phyloP scores from a whole-genome alignment of 805 yeast genomes.

The Yamadazyma tumulicola region DNA sequence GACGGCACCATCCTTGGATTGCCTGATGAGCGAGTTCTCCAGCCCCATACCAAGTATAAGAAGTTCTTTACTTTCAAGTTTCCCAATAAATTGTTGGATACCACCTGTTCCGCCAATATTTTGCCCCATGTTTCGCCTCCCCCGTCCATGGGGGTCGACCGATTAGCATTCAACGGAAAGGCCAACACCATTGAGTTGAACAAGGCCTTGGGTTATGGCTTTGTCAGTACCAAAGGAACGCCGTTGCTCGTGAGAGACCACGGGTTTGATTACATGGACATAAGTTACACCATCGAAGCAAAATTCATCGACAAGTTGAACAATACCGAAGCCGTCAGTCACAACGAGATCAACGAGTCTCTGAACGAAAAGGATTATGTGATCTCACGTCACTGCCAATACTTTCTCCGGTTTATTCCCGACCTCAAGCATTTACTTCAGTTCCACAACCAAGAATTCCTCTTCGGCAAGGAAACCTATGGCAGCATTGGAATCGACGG shows the following conservation, averaged over 20 bases:
- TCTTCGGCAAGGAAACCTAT: slow-evolving; percentile 25
- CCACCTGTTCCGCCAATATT: slow-evolving; percentile 45
- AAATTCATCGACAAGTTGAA: slow-evolving; percentile 47
- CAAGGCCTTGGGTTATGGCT: slow-evolving; percentile 53
- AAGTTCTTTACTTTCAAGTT: slow-evolving; percentile 58
- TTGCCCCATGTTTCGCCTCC: slow-evolving; percentile 41
- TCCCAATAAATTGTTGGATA: slow-evolving; percentile 52
- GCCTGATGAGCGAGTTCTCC: slow-evolving; percentile 45
- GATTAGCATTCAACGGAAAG: slow-evolving; percentile 31
- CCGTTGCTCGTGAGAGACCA: slow-evolving; percentile 52
- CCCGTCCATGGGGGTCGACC: slow-evolving; percentile 40
- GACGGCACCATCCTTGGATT: slow-evolving; percentile 52
- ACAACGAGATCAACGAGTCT: slow-evolving; percentile 37
- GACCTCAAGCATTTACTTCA: slow-evolving; percentile 28
- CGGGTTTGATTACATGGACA: slow-evolving; percentile 40
- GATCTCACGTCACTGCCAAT: slow-evolving; percentile 33
- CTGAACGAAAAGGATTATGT: slow-evolving; percentile 30
- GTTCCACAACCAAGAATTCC: slow-evolving; percentile 22
- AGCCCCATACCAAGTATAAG: slow-evolving; percentile 49
- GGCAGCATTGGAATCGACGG: slow-evolving; percentile 34
- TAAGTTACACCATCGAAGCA: slow-evolving; percentile 53
- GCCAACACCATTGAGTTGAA: slow-evolving; percentile 34
- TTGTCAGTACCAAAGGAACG: slow-evolving; percentile 45
- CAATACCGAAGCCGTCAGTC: slow-evolving; percentile 26
- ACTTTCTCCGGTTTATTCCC: slow-evolving; percentile 38